Base-by-base conservation (phyloP, 140 eudicot genomes). In the Oenanthe javanica region DNA sequence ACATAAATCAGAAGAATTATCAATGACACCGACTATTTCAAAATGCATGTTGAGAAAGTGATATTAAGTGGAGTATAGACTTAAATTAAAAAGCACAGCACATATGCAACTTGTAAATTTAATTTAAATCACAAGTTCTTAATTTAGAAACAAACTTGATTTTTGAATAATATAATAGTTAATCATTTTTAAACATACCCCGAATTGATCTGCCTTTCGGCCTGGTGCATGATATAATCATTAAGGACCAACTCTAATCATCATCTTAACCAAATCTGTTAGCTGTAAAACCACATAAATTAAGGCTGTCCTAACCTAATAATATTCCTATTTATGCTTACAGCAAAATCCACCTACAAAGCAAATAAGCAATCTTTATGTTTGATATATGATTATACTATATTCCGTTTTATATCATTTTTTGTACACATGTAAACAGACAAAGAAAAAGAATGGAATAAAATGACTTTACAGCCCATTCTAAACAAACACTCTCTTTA, bases 401-500 rank as follows among this genome's bases (percentile, higher is more conserved):
- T 36, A 8, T n/a, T 55, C 23, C 77, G 12, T 46, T 77, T 49
- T 27, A 49, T 49, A 49, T 49, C 27, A 50, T 13, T 75, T 75
- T 23, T 5, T 74, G 11, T 11, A 11, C 57, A 73, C 77, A 1
- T 31, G 70, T 64, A n/a, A 84, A 81, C n/a, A 75, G 77, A 43
- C 77, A 74, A 47, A 74, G 59, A 23, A 74, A 74, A 74, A 74
- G 38, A 79, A 79, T 61, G 77, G 75, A 80, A 46, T 12, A 57
- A 19, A 50, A 47, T 74, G 40, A 43, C 50, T 50, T 54, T 45
- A 54, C 80, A 76, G 25, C 40, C 52, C 54, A 66, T 83, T 74
- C 40, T 69, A 82, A 80, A 9, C 84, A 84, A 81, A 79, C 75
- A 89, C 86, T 82, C 86, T 83, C 78, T 81, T 79, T 80, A 93